Conservation (phyloP, 495 filamentous ascomycete species). For the Neurospora cerealis region DNA sequence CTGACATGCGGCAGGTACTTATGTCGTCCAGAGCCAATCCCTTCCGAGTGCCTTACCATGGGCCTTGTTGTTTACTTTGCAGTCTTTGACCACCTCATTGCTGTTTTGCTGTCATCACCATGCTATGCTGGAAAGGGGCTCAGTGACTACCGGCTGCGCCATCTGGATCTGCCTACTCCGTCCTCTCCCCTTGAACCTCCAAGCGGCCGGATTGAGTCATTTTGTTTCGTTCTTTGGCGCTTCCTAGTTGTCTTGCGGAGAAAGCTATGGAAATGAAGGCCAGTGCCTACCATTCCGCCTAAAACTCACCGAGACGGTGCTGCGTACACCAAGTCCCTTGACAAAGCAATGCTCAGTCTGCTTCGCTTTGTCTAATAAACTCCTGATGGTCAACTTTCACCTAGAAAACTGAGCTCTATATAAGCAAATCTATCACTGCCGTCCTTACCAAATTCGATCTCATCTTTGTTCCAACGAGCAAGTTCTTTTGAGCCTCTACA, state of each 20-base stretch:
- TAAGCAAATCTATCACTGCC: background rate
- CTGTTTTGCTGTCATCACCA: background rate
- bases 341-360: background rate
- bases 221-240: background rate
- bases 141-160: background rate
- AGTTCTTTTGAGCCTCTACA: background rate
- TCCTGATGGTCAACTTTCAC: background rate
- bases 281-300: background rate
- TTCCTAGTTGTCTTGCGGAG: background rate
- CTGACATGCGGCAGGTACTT: background rate
- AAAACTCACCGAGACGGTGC: background rate
- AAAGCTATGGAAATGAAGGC: background rate
- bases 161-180: background rate
- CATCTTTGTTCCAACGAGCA: background rate
- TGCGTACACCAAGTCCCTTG: background rate
- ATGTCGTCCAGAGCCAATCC: background rate
- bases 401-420: background rate
- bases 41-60: background rate
- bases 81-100: background rate
- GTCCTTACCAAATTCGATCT: background rate
- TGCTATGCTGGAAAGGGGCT: background rate
- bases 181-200: background rate
- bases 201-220: background rate
- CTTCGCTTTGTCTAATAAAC: background rate
- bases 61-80: background rate